Evolutionary conservation across 306 rosid genomes (phyloP).

Genomic region (Myrica gale): DNA sequence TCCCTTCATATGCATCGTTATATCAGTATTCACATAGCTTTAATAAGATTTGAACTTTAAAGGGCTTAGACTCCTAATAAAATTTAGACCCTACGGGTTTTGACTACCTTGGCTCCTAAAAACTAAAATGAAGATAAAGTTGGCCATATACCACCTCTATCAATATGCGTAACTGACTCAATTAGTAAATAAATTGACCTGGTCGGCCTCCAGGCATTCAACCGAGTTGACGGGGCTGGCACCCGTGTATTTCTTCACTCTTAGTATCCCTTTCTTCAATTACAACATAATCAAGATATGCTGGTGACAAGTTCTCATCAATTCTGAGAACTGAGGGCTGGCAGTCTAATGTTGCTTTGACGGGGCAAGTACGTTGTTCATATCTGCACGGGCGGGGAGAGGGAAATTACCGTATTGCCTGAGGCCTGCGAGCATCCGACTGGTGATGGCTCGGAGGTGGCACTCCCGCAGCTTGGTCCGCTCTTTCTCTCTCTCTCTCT

Average conservation of each 20-base stretch:
- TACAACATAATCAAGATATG: constrained; percentile 83
- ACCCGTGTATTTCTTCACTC: constrained; percentile 55
- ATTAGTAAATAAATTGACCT: constrained; percentile 41
- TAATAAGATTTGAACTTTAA: too few species aligned
- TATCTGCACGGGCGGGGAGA: constrained; percentile 96
- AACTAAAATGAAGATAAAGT: too few species aligned
- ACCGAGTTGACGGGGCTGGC: constrained; percentile 59
- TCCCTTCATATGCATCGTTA: too few species aligned
- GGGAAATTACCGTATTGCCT: constrained; percentile 95
- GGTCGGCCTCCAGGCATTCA: constrained; percentile 80
- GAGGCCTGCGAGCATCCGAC: constrained; percentile 95
- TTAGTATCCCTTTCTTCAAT: constrained; percentile 78
- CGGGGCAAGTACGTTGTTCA: constrained; percentile 85
- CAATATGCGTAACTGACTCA: neutral
- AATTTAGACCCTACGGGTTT: too few species aligned
- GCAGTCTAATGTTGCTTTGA: constrained; percentile 59
- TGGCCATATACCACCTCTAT: neutral
- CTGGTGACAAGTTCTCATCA: constrained; percentile 83
- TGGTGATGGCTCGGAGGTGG: constrained; percentile 95
- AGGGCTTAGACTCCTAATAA: too few species aligned
- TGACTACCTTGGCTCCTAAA: neutral
- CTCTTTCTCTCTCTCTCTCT: constrained; percentile 94
- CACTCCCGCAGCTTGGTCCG: constrained; percentile 97
- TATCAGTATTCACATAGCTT: too few species aligned
- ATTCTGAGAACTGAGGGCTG: constrained; percentile 59